These are phyloP conservation scores for Neurospora crassa DNA, from an alignment of 2,329 filamentous ascomycete species.

Conservation along the genomic window DNA sequence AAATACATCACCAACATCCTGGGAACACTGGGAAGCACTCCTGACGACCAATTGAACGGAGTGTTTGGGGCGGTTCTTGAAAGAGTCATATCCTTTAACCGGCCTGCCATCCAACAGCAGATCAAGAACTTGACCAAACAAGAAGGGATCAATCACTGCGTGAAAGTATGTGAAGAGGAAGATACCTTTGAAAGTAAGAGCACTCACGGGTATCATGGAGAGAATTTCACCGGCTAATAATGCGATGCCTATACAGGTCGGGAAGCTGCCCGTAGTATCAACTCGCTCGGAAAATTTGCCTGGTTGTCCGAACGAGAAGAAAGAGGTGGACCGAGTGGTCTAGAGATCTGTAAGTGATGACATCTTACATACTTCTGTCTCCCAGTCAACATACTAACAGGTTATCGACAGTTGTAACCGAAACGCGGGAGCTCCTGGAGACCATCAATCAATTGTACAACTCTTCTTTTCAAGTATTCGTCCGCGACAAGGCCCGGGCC, in stretches of 20 bases:
- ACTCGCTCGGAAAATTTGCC: not conserved
- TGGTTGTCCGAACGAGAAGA: not conserved
- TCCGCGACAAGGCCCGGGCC: conserved; percentile 11
- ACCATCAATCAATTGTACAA: conserved; percentile 2
- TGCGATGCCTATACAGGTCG: not conserved
- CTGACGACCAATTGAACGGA: conserved; percentile 2
- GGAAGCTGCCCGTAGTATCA: not conserved
- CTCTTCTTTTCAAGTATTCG: conserved; percentile 5
- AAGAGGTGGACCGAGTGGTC: not conserved
- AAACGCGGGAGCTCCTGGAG: conserved; percentile 4
- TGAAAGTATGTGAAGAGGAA: not conserved
- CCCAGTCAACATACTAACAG: not conserved
- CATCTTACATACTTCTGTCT: no score
- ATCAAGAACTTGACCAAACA: not conserved
- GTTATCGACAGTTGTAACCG: conserved; percentile 1
- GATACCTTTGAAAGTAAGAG: conserved; percentile 1
- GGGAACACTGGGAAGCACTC: conserved; percentile 1
- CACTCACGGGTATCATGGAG: not conserved
- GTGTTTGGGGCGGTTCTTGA: conserved; percentile 5
- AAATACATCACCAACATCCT: conserved; percentile 14
- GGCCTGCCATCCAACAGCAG: conserved; percentile 9
- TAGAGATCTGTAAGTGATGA: not conserved
- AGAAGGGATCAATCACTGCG: conserved; percentile 2
- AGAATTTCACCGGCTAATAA: not conserved
- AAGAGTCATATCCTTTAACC: conserved; percentile 14